Base-by-base conservation (phyloP, 2,329 filamentous ascomycete species). In the Huntiella savannae region DNA sequence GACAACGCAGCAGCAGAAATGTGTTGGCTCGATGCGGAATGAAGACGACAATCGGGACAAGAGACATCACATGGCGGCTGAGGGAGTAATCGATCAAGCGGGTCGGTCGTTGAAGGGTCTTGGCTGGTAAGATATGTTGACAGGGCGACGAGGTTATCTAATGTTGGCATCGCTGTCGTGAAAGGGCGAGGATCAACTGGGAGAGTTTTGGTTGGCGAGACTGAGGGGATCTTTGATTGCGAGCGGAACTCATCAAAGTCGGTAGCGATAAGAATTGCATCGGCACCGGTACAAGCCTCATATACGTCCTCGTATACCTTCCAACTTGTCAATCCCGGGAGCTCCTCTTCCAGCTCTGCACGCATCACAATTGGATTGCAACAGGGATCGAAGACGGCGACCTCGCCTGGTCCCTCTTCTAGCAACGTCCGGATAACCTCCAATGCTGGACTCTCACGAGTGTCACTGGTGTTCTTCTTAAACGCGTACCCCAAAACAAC, bases 401-500 rank as follows among this genome's bases (percentile, higher is more conserved):
- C 69, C 56, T 79, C 73, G 4, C 63, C 64, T 0, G 77, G 73
- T 22, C 68, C 66, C 56, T 85, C 79, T 50, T 76, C 70, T 7
- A 80, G 63, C 15, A 86, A 63, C 10, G 68, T 69, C 52, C 71
- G 71, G 59, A 84, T 73, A 52, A 83, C 73, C 53, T 77, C 75
- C 16, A 82, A 67, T 0, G 79, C 77, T 0, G 79, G 73, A 38
- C 73, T 76, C 57, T 85, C 81, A 34, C 82, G 70, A 4, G 79
- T 82, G 57, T 87, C 82, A 16, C 72, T 74, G 0, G 82, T 87
- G 58, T 84, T 73, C 61, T 82, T 81, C 67, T 88, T 87, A 63
- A 83, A 87, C 6, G 81, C 77, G 53, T 79, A 86, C 3, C 82
- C 82, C 4, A 87, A 68, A 2, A 87, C 65, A 2, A 77, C 70